Conservation (phyloP, 1,139 yeast species). For the Meyerozyma elateridarum region DNA sequence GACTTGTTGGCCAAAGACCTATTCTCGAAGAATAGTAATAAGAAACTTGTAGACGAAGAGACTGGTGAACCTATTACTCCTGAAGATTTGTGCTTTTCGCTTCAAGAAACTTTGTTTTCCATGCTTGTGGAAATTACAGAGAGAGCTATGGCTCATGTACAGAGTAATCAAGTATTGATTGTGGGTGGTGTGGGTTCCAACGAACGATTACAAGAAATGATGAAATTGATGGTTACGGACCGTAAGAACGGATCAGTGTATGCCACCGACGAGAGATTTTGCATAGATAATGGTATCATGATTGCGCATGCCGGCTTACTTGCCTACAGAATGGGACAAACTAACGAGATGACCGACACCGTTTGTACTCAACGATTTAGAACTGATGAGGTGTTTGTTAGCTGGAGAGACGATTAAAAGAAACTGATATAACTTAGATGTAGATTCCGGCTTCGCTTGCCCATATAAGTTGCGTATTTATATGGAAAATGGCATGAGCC, state of each 20-base stretch:
- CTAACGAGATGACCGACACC: slow-evolving; percentile 56
- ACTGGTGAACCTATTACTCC: slow-evolving; percentile 59
- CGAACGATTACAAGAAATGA: slow-evolving; percentile 88
- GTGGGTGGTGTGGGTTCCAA: slow-evolving; percentile 99
- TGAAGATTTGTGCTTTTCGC: slow-evolving; percentile 86
- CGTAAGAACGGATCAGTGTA: slow-evolving; percentile 74
- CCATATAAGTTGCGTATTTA: slow-evolving; percentile 4
- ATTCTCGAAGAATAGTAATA: slow-evolving; percentile 32
- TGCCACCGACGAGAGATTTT: slow-evolving; percentile 95
- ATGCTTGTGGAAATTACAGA: slow-evolving; percentile 98
- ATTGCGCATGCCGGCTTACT: slow-evolving; percentile 96
- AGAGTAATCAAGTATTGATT: slow-evolving; percentile 80
- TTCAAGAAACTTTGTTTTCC: slow-evolving; percentile 88
- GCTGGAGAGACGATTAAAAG: slow-evolving; percentile 66
- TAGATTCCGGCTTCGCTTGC: too few relatives aligned
- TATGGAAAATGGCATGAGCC: slow-evolving; percentile 4
- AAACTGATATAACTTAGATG: not conserved
- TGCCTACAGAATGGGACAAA: slow-evolving; percentile 79
- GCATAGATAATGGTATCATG: slow-evolving; percentile 98
- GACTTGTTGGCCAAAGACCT: slow-evolving; percentile 76
- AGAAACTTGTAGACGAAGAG: slow-evolving; percentile 42
- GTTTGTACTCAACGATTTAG: slow-evolving; percentile 92
- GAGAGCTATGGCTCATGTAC: slow-evolving; percentile 97
- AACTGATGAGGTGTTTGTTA: slow-evolving; percentile 88
- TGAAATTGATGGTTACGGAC: slow-evolving; percentile 88